These are phyloP conservation scores for Sungouiozyma ichnusensis DNA, from an alignment of 805 yeast genomes.

Conservation along the genomic window DNA sequence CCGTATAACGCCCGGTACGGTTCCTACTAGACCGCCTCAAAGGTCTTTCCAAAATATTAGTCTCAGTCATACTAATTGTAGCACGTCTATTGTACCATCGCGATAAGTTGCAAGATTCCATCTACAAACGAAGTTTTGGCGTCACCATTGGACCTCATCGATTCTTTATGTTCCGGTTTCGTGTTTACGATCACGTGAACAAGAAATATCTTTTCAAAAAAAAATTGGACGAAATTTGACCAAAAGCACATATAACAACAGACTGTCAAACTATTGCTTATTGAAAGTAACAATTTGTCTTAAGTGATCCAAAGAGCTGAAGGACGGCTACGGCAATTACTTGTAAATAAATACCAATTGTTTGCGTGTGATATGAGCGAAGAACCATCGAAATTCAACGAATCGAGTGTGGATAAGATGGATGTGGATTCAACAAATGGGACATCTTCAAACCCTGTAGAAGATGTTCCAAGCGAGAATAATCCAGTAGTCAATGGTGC, in stretches of 20 bases:
- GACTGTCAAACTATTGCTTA: too few relatives aligned
- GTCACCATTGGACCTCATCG: background rate
- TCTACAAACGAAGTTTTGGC: background rate
- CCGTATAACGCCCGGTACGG: slow-evolving; percentile 12
- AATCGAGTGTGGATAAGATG: background rate
- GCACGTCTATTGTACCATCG: too few relatives aligned
- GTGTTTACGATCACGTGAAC: background rate
- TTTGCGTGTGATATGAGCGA: background rate
- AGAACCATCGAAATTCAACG: background rate
- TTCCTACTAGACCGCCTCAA: background rate
- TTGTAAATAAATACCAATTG: background rate
- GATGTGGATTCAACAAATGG: background rate
- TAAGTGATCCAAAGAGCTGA: too few relatives aligned
- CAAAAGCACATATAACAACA: too few relatives aligned
- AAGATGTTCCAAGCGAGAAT: slow-evolving; percentile 1
- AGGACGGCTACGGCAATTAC: too few relatives aligned
- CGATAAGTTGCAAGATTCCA: too few relatives aligned
- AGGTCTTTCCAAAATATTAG: slow-evolving; percentile 2
- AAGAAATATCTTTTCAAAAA: slow-evolving; percentile 3
- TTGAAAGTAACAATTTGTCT: too few relatives aligned
- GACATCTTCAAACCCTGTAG: background rate
- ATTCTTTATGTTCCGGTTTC: background rate
- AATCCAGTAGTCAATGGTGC: background rate
- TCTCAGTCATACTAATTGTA: slow-evolving; percentile 1
- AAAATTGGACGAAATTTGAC: background rate